These are phyloP conservation scores for Pseudocercospora macadamiae DNA, from an alignment of 2,329 filamentous ascomycete genomes.

Conservation along the genomic window DNA sequence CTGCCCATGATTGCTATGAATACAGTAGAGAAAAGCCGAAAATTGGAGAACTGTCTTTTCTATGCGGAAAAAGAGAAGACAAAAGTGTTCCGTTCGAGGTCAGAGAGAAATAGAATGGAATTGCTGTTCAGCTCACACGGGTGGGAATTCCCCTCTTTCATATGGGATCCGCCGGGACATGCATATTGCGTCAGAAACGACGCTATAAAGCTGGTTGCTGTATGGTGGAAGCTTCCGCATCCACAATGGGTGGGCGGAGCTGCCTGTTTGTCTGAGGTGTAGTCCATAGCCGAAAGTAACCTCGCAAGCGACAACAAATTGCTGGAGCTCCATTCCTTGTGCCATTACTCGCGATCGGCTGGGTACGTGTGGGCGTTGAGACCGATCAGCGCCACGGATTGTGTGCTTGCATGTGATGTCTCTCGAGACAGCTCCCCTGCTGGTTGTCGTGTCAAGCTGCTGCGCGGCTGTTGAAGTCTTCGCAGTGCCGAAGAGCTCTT, in stretches of 20 bases:
- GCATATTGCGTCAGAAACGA: conserved; percentile 4
- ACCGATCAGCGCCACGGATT: conserved; percentile 1
- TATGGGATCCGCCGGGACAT: background rate
- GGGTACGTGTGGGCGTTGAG: conserved; percentile 5
- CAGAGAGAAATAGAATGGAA: background rate
- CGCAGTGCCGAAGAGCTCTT: conserved; percentile 5
- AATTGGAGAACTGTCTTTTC: background rate
- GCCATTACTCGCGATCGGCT: conserved; percentile 6
- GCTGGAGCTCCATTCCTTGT: conserved; percentile 5
- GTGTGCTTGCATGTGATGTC: conserved; percentile 7
- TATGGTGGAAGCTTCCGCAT: conserved; percentile 7
- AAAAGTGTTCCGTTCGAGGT: background rate
- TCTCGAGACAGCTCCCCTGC: background rate
- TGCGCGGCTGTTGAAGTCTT: conserved; percentile 4
- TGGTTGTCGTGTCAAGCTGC: background rate
- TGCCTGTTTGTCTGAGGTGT: background rate
- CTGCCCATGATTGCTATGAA: conserved; percentile 8
- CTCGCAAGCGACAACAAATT: background rate
- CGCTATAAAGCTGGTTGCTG: conserved; percentile 10
- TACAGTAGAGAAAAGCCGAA: background rate
- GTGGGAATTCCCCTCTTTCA: conserved; percentile 7
- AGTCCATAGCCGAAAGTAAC: conserved; percentile 2
- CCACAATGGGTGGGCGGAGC: conserved; percentile 5
- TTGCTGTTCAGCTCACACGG: background rate
- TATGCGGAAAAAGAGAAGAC: background rate